phyloP scores from a whole-genome alignment of 2,329 filamentous ascomycete species.

The Fusarium agapanthi region DNA sequence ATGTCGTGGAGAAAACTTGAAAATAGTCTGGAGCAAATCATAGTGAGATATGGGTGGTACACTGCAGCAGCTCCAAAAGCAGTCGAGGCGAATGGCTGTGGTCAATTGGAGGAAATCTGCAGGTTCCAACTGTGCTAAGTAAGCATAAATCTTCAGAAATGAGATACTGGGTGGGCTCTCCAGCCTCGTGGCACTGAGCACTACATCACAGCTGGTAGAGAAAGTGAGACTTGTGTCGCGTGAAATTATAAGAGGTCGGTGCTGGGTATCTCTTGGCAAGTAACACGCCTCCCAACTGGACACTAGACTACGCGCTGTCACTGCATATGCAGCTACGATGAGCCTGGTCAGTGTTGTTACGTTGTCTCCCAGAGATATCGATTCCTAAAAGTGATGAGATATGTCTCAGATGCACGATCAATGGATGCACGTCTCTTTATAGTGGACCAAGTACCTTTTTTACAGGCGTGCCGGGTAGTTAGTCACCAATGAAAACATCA shows the following conservation, averaged over 20 bases:
- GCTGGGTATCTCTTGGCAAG: too few species aligned
- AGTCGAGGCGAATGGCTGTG: rapidly evolving
- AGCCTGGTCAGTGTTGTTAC: not conserved
- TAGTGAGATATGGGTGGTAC: not conserved
- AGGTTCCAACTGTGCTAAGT: not conserved
- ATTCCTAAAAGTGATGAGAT: not conserved
- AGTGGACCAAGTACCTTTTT: too few species aligned
- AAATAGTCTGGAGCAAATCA: not conserved
- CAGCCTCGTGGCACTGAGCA: not conserved
- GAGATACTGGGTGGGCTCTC: too few species aligned
- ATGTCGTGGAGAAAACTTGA: not conserved
- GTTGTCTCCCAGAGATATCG: not conserved
- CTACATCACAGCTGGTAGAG: not conserved
- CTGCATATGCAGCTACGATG: not conserved
- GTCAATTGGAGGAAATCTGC: not conserved
- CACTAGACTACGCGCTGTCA: not conserved
- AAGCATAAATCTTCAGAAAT: not conserved
- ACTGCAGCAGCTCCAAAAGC: too few species aligned
- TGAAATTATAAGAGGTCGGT: not conserved
- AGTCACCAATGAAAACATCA: too few species aligned
- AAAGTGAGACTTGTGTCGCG: not conserved
- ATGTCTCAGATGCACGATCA: not conserved
- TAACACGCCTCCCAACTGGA: too few species aligned
- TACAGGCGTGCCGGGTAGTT: rapidly evolving
- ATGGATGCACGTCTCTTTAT: rapidly evolving